Base-by-base conservation (phyloP, 2,329 filamentous ascomycete genomes). In the Cladosporium sp. region DNA sequence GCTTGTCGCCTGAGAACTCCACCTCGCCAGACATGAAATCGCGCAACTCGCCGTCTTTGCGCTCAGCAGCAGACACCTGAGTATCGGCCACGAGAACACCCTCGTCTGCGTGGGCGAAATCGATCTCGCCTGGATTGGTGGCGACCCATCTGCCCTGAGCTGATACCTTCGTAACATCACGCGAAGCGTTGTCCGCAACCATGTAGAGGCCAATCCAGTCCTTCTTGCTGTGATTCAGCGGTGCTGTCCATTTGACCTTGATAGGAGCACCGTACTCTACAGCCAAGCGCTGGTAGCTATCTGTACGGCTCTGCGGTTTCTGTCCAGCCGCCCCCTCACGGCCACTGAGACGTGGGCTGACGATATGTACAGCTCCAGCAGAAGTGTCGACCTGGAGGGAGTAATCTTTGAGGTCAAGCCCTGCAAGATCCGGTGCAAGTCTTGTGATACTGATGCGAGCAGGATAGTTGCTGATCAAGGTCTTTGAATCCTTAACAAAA, bases 201-300 rank as follows among this genome's bases (percentile, higher is more conserved):
- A 92, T 92, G 78, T 97, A 99, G 5, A 99, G 81, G 3, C 93
- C 93, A 55, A 99, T 87, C 94, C 94, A 99, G 73, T 99, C 94
- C 68, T 88, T 89, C 72, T 89, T 92, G 76, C 87, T 88, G 75
- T 97, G 94, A 64, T 92, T 90, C 38, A 86, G 80, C 0, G 94
- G 93, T 0, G 93, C 94, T 28, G 85, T 89, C 94, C 94, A 99
- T 66, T 85, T 89, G 63, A 97, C 90, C 65, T 84, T 88, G 72
- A 99, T 90, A 0, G 94, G 92, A 0, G 92, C 84, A 37, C 94
- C 94, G 66, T 97, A 99, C 72, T 96, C 88, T 56, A 96, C 88
- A 0, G 87, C 84, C 63, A 92, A 79, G 1, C 90, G 90, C 71
- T 90, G 88, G 67, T 88, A 84, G 42, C 86, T 79, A 64, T 80